Evolutionary conservation across 2,329 filamentous ascomycete species (phyloP), one percentile per base, ranked within the genome.

Genomic region (Sporothrix mexicana): DNA sequence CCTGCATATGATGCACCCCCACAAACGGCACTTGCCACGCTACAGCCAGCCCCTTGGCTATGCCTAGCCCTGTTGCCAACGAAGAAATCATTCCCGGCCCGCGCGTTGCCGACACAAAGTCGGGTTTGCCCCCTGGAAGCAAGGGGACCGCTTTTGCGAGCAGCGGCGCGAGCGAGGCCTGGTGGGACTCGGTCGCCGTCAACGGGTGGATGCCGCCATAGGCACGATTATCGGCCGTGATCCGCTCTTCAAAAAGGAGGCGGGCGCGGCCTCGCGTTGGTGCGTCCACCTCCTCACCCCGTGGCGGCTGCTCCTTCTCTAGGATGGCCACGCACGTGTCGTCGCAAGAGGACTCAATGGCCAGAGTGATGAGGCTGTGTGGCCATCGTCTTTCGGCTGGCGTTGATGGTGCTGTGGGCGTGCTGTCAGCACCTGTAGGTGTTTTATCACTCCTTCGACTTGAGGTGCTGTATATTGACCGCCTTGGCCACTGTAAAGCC

Each of bases 1-100:
- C 96, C 80, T 98, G 95, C 96, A 99, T 98, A 81, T 99, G 96
- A 80, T 99, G 93, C 0, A 98, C 93, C 0, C 90, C 96, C 0
- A 98, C 81, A 45, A 98, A 84, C 2, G 95, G 95, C 51, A 94
- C 87, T 75, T 90, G 87, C 93, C 93, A 97, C 51, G 93, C 94
- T 23, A 93, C 85, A 0, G 95, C 90, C 23, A 98, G 86, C 0
- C 94, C 96, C 81, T 98, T 98, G 20, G 94, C 96, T 25, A 90
- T 91, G 79, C 94, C 91, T 12, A 98, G 81, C 0, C 96, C 96
- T 17, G 91, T 90, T 23, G 90, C 87, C 43, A 99, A 85, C 77
- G 93, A 94, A 5, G 91, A 87, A 43, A 88, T 84, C 93, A 98
- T 97, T 23, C 96, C 96, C 0, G 96, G 96, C 0, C 96, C 96